phyloP scores from a whole-genome alignment of 1,284 basidiomycete genomes.

The Tylopilus orsonianus region DNA sequence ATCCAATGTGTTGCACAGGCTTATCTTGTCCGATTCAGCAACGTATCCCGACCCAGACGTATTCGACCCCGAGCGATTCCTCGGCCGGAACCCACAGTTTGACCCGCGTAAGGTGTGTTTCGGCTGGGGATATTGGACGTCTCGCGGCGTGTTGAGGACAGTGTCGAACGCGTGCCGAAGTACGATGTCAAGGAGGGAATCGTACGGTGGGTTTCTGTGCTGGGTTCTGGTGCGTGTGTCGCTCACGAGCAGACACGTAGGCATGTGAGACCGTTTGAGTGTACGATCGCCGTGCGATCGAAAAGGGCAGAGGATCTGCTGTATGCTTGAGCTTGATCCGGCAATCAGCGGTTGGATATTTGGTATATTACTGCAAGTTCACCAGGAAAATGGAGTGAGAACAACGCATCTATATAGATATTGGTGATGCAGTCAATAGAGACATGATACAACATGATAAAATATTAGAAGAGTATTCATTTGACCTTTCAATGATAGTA shows the following conservation, averaged over 20 bases:
- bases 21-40: conserved; percentile 10
- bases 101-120: conserved; percentile 17
- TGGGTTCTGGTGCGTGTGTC: neutral
- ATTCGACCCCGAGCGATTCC: conserved; percentile 22
- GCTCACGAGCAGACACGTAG: neutral
- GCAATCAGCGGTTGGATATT: too few relatives aligned
- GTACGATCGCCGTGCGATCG: conserved; percentile 9
- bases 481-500: too few relatives aligned
- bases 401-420: too few relatives aligned
- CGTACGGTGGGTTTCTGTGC: conserved; percentile 4
- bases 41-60: conserved; percentile 13
- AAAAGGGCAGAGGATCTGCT: conserved; percentile 6
- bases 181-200: conserved; percentile 6
- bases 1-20: conserved; percentile 5
- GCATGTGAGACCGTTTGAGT: conserved; percentile 19
- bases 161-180: conserved; percentile 8
- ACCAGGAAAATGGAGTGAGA: too few relatives aligned
- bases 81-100: conserved; percentile 7
- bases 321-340: neutral
- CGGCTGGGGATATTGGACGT: conserved; percentile 21
- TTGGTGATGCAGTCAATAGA: too few relatives aligned
- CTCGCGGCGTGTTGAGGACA: conserved; percentile 8
- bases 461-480: too few relatives aligned
- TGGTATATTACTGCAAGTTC: too few relatives aligned
- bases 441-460: too few relatives aligned